Percentiles rank a stretch among this genome's conserved stretches.
Evolutionary conservation across 73 alveolate genomes (phyloP).

Genomic region (Paramecium pentaurelia): DNA sequence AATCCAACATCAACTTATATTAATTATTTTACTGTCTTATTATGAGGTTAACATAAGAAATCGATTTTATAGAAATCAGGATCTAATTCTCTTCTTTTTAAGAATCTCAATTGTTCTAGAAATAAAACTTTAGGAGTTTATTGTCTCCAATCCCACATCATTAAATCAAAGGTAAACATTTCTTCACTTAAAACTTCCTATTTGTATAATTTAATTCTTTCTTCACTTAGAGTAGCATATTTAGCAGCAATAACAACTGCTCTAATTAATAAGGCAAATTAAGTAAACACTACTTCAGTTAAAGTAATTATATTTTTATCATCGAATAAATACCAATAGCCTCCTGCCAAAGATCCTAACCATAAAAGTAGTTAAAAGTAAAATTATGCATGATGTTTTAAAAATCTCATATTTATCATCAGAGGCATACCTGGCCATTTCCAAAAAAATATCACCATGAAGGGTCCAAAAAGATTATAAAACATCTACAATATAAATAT

Average conservation of each 20-base stretch:
- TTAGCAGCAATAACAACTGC: conserved; percentile 44
- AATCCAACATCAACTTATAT: background rate
- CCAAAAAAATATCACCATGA: conserved; percentile 3
- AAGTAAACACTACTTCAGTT: background rate
- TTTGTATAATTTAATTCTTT: background rate
- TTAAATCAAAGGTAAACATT: background rate
- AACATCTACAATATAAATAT: background rate
- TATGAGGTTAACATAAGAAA: background rate
- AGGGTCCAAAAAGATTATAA: conserved; percentile 5
- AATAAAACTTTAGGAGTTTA: background rate
- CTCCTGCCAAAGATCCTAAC: conserved; percentile 12
- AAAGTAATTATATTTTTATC: background rate
- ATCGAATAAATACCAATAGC: background rate
- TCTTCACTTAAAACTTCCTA: background rate
- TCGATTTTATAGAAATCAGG: background rate
- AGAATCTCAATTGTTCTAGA: background rate
- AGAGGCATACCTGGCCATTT: conserved; percentile 38
- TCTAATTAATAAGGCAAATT: conserved; percentile 37
- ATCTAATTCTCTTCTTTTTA: background rate
- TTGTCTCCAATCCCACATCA: conserved; percentile 50
- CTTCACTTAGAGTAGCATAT: background rate
- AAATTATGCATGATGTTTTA: background rate
- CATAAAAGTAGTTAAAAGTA: conserved; percentile 10
- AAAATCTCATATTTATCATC: conserved; percentile 21
- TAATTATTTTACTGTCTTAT: background rate